Base-by-base conservation (phyloP, 192 early-diverging fungal genomes). In the Mortierella antarctica region DNA sequence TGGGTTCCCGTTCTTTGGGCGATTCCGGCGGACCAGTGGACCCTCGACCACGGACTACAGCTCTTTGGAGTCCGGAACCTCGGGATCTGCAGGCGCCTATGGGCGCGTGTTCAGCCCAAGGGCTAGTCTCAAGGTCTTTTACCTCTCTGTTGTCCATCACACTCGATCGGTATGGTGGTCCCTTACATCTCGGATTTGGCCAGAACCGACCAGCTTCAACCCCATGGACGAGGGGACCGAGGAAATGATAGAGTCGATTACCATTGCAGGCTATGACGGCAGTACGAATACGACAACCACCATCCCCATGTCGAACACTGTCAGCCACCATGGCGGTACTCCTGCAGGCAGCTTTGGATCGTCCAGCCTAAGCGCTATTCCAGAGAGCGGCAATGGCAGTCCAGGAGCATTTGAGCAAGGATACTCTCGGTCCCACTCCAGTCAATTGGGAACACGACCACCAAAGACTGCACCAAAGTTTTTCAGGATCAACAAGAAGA, bases 401-500 rank as follows among this genome's bases (percentile, higher is more conserved):
- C 2, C 61, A 4, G 72, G 72, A 20, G 13, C 42, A n/a, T 71
- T 63, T 18, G 76, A 80, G 0, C 48, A 47, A 9, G 40, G 58
- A 21, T 80, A 67, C 59, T 23, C 67, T 61, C 77, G 65, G 2
- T 68, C 69, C 7, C 77, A 72, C 45, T 72, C 69, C 5, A 62
- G 40, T 10, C 61, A 58, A 17, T 40, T 65, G 2, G 18, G 56
- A 11, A 18, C 69, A 6, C 44, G 67, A 5, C 77, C 70, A 15
- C 74, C 73, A 13, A 80, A 66, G 55, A 63, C 70, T 3, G 54
- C 54, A 11, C 65, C 77, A 42, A 67, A 61, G 14, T 80, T 80
- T 23, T 72, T 80, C 47, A 52, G 77, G 23, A 80, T 67, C 15
- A 77, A 77, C 62, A 80, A 80, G 54, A 80, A 80, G 65, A 57